phyloP scores from a whole-genome alignment of 2,329 filamentous ascomycete genomes.

The Epichloe festucae region DNA sequence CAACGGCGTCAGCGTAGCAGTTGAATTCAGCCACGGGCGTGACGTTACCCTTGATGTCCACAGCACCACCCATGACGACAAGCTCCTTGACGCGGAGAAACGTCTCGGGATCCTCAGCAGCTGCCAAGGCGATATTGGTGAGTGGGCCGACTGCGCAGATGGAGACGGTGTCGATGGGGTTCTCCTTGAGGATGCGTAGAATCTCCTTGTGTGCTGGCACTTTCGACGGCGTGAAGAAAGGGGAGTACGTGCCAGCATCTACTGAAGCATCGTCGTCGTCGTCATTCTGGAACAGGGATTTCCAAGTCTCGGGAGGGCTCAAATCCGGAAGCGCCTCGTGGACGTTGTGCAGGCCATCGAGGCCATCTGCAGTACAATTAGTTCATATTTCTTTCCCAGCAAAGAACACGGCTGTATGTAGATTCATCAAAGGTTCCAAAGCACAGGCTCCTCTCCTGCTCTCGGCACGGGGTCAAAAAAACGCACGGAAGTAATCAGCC shows the following conservation, averaged over 20 bases:
- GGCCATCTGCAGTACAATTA: slow-evolving; percentile 42
- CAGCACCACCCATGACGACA: slow-evolving; percentile 86
- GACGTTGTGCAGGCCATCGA: slow-evolving; percentile 65
- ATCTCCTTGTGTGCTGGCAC: slow-evolving; percentile 72
- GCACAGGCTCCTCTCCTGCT: neutral
- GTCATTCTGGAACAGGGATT: slow-evolving; percentile 42
- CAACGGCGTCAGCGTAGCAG: slow-evolving; percentile 74
- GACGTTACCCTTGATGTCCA: slow-evolving; percentile 70
- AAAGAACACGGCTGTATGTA: too few relatives aligned
- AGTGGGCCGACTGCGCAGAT: slow-evolving; percentile 82
- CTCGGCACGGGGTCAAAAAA: neutral
- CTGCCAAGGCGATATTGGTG: slow-evolving; percentile 86
- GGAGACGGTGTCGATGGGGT: slow-evolving; percentile 73
- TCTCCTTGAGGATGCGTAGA: slow-evolving; percentile 68
- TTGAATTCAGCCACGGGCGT: slow-evolving; percentile 90
- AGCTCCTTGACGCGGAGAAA: slow-evolving; percentile 85
- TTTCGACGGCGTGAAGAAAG: slow-evolving; percentile 65
- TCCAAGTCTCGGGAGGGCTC: slow-evolving; percentile 62
- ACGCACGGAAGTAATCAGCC: slow-evolving; percentile 77
- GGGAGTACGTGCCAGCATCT: slow-evolving; percentile 32
- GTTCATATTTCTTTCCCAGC: too few relatives aligned
- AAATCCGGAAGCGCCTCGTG: slow-evolving; percentile 64
- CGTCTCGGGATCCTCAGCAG: slow-evolving; percentile 74
- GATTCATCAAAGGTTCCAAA: too few relatives aligned
- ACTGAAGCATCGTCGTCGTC: slow-evolving; percentile 15